A percentile compares a stretch with the other conserved stretches of the same genome.
Conservation (phyloP, 179 eudicot species). For the Kewa caespitosa region DNA sequence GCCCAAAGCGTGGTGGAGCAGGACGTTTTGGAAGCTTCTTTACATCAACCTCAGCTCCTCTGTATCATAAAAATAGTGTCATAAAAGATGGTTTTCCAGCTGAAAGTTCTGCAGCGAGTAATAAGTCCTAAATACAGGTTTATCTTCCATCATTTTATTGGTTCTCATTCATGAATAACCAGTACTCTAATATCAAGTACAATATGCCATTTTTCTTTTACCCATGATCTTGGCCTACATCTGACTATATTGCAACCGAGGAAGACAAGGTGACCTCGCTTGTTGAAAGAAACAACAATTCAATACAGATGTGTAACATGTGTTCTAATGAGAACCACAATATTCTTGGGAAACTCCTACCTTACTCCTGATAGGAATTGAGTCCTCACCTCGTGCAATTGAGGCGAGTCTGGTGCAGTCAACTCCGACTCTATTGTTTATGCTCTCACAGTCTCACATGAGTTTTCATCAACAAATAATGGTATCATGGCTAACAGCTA, state of each 20-base stretch:
- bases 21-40: constrained; percentile 88
- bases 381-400: too few relatives aligned
- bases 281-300: not conserved
- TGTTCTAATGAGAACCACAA: not conserved
- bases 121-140: not conserved
- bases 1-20: constrained; percentile 94
- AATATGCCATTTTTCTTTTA: not conserved
- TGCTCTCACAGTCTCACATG: too few relatives aligned
- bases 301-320: not conserved
- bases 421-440: too few relatives aligned
- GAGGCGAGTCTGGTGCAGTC: too few relatives aligned
- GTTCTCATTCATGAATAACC: not conserved
- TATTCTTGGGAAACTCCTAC: not conserved
- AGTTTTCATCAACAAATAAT: too few relatives aligned
- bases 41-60: constrained; percentile 86
- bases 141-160: not conserved
- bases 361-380: too few relatives aligned
- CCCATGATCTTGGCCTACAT: not conserved
- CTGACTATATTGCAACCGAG: not conserved
- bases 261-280: not conserved
- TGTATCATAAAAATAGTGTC: constrained; percentile 24
- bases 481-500: too few relatives aligned
- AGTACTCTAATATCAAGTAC: not conserved
- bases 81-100: not conserved
- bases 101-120: not conserved